Base-by-base conservation (phyloP, 345 rosid genomes). In the Streptanthus diversifolius region DNA sequence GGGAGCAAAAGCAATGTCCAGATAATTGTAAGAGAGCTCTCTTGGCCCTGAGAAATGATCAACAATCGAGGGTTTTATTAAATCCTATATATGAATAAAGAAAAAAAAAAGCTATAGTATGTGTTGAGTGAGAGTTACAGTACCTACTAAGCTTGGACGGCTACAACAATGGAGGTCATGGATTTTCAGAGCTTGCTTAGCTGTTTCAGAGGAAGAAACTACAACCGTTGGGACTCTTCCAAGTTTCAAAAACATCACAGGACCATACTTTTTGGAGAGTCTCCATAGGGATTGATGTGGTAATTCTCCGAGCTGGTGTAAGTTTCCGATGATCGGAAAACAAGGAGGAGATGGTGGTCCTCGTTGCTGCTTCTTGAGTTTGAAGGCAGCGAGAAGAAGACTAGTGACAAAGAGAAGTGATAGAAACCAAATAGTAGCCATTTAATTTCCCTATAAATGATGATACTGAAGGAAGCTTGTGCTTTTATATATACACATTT, bases 1-100 rank as follows among this genome's bases (percentile, higher is more conserved):
- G 0, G 89, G 86, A 12, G 85, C 45, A 36, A 82, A 87, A 37
- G 44, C 87, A 13, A 89, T 1, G 63, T 85, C 91, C 1, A 63
- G 12, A 36, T 79, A 63, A n/a, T 79, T 70, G 56, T 87, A 89
- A 18, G 90, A 79, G 2, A 87, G 49, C 30, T 68, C 85, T 8
- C 65, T 58, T 22, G 37, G 53, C 35, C 84, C 86, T 73, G 35
- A 45, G 30, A 41, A 32, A 30, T 45, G 0, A 62, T 63, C 41
- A 63, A 14, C 1, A 53, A 27, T 53, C 25, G 40, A 40, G 5
- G 3, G 12, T 8, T 17, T 41, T 21, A 19, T 45, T 45, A 1
- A 47, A 27, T 17, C 40, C 11, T 35, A 40, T n/a, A n/a, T n/a
- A n/a, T 18, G 22, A 33, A 53, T 1, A 13, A 14, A 7, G 8